Percentiles rank a stretch among this genome's conserved stretches.
These are phyloP conservation scores for Amauroascus verrucosus DNA, from an alignment of 2,329 filamentous ascomycete genomes.

Conservation along the genomic window DNA sequence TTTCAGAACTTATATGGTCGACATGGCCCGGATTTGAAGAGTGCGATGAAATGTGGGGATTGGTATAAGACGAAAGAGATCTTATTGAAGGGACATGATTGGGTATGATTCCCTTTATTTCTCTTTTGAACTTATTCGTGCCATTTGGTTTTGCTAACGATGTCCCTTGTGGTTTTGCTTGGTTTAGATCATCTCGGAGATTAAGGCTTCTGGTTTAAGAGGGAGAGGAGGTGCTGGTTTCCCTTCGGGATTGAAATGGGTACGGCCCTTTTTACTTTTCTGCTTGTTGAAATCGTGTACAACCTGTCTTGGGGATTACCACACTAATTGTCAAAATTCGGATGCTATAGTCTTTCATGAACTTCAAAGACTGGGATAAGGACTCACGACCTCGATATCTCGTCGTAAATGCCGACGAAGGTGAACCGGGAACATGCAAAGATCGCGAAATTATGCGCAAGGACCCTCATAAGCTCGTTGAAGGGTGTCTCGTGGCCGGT, in stretches of 20 bases:
- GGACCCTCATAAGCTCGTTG: constrained; percentile 96
- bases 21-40: constrained; percentile 81
- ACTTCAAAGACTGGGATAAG: constrained; percentile 99
- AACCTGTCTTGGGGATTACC: not conserved
- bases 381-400: constrained; percentile 91
- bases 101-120: constrained; percentile 48
- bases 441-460: constrained; percentile 99
- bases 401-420: constrained; percentile 97
- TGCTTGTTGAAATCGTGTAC: not conserved
- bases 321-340: constrained; percentile 10
- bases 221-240: constrained; percentile 96
- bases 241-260: constrained; percentile 97
- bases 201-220: constrained; percentile 91
- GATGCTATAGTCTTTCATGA: constrained; percentile 81
- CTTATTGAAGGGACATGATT: constrained; percentile 90
- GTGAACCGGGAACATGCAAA: constrained; percentile 98
- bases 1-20: constrained; percentile 98
- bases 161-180: not conserved
- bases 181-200: constrained; percentile 78
- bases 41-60: constrained; percentile 94
- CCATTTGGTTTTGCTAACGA: constrained; percentile 13
- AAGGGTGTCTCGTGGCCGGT: constrained; percentile 90
- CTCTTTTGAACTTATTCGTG: not conserved
- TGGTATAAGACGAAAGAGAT: constrained; percentile 99
- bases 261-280: constrained; percentile 46